Evolutionary conservation across 345 rosid genomes (phyloP).

Genomic region (Eucalyptus curtisii): DNA sequence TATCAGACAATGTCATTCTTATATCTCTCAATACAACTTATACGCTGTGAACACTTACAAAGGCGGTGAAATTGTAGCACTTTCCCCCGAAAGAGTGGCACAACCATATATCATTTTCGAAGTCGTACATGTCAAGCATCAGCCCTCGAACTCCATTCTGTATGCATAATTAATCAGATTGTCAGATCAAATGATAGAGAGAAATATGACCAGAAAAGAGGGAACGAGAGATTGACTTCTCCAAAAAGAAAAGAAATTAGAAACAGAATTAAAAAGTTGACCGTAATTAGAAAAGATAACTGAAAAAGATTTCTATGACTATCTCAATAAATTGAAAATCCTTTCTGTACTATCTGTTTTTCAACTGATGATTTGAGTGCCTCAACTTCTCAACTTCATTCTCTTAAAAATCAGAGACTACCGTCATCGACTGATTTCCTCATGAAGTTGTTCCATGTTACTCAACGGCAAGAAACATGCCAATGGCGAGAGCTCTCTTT

Average conservation of each 20-base stretch:
- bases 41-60: slow-evolving; percentile 37
- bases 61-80: slow-evolving; percentile 70
- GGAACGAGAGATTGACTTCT: not conserved
- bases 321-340: not conserved
- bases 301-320: not conserved
- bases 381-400: not conserved
- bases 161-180: not conserved
- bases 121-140: slow-evolving; percentile 92
- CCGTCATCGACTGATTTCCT: not conserved
- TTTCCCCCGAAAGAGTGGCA: slow-evolving; percentile 71
- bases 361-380: not conserved
- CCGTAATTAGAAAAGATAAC: not conserved
- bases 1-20: not conserved
- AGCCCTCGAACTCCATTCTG: slow-evolving; percentile 96
- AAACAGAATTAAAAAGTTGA: not conserved
- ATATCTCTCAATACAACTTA: not conserved
- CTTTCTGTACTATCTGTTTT: not conserved
- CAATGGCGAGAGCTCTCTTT: not conserved
- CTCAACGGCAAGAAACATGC: not conserved
- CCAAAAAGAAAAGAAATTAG: not conserved
- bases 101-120: slow-evolving; percentile 65
- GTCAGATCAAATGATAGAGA: not conserved
- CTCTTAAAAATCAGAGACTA: not conserved
- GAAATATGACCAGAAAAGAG: not conserved
- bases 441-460: not conserved